A percentile compares a stretch with the other conserved stretches of the same genome.
These are phyloP conservation scores for Pyrenophora tritici-repentis DNA, from an alignment of 2,329 filamentous ascomycete genomes.

Conservation along the genomic window DNA sequence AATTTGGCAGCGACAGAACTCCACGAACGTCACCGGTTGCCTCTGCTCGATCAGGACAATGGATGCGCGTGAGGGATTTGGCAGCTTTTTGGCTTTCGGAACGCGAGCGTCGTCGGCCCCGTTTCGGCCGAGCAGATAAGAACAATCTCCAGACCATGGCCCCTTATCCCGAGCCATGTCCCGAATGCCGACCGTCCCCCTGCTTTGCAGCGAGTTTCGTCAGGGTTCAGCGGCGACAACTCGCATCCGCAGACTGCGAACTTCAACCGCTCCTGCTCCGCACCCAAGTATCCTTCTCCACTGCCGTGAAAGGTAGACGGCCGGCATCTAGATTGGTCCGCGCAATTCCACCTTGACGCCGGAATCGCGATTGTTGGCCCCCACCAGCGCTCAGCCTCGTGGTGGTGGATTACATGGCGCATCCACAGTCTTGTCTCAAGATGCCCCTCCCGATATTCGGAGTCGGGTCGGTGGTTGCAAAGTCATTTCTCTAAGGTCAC, in stretches of 20 bases:
- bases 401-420: not conserved
- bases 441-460: not conserved
- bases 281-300: constrained; percentile 6
- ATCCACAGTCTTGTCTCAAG: not conserved
- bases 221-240: constrained; percentile 32
- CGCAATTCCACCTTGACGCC: constrained; percentile 11
- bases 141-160: constrained; percentile 19
- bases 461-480: not conserved
- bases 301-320: constrained; percentile 15
- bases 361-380: not conserved
- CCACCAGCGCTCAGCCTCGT: not conserved
- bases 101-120: constrained; percentile 18
- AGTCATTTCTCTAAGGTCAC: not conserved
- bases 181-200: constrained; percentile 17
- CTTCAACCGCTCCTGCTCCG: constrained; percentile 32
- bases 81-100: not conserved
- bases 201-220: constrained; percentile 19
- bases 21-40: constrained; percentile 5
- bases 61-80: constrained; percentile 16
- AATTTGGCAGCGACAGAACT: too few species aligned
- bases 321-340: constrained; percentile 19
- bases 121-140: constrained; percentile 15
- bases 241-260: constrained; percentile 39
- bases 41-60: constrained; percentile 26
- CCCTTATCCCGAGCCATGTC: constrained; percentile 15